Percentiles rank a stretch among this genome's conserved stretches.
phyloP scores from a whole-genome alignment of 2,329 filamentous ascomycete genomes.

The Niveomyces coronatus region DNA sequence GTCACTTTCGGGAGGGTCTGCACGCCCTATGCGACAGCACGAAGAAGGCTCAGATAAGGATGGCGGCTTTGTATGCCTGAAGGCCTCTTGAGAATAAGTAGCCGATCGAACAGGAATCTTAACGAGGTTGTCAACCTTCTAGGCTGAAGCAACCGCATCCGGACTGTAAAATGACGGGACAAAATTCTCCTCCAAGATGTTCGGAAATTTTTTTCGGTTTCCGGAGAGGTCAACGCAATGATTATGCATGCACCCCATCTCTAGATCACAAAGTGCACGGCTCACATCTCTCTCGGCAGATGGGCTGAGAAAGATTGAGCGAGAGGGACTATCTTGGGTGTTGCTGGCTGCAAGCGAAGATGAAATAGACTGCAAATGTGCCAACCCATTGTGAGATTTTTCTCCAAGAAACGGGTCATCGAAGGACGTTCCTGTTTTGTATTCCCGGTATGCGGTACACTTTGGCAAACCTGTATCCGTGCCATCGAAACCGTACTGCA shows the following conservation, averaged over 20 bases:
- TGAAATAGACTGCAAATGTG: slow-evolving; percentile 15
- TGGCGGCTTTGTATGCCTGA: not conserved
- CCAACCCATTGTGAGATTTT: not conserved
- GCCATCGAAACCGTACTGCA: slow-evolving; percentile 2
- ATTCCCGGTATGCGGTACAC: not conserved
- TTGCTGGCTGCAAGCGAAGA: slow-evolving; percentile 16
- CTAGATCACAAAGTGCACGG: slow-evolving; percentile 24
- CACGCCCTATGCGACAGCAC: not conserved
- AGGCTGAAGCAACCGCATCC: slow-evolving; percentile 26
- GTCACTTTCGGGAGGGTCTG: slow-evolving; percentile 19
- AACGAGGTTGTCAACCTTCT: slow-evolving; percentile 30
- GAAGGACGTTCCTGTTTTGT: not conserved
- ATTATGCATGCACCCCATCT: slow-evolving; percentile 15
- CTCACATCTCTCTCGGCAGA: slow-evolving; percentile 33
- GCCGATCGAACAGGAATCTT: slow-evolving; percentile 21
- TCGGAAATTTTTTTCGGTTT: not conserved
- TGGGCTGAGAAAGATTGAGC: slow-evolving; percentile 6
- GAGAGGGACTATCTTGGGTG: slow-evolving; percentile 3
- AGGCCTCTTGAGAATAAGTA: not conserved
- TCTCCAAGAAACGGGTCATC: not conserved
- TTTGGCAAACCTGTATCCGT: not conserved
- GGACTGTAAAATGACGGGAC: slow-evolving; percentile 25
- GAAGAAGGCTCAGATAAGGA: not conserved
- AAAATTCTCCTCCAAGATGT: slow-evolving; percentile 1
- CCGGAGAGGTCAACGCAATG: slow-evolving; percentile 1